Percentiles rank a stretch among this genome's conserved stretches.
phyloP scores from a whole-genome alignment of 192 early-diverging fungal species.

The Entophlyctis luteolus region DNA sequence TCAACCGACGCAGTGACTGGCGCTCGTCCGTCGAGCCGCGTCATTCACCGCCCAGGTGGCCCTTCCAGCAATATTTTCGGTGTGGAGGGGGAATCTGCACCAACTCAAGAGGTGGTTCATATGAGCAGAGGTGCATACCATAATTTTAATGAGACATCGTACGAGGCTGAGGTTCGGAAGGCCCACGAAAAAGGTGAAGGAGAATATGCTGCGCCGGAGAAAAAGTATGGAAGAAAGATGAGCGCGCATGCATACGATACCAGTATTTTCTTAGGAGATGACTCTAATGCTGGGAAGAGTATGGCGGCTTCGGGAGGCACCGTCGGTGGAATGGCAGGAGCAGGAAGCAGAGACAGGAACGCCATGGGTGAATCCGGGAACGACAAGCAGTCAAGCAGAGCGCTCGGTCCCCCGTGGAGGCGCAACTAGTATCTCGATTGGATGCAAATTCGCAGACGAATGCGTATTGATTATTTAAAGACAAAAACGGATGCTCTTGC shows the following conservation, averaged over 20 bases:
- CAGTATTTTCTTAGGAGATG: neutral
- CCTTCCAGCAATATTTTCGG: neutral
- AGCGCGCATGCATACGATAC: constrained; percentile 16
- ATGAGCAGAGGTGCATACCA: constrained; percentile 16
- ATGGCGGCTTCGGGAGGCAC: neutral
- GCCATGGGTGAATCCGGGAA: constrained; percentile 24
- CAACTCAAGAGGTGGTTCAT: neutral
- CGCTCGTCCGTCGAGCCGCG: neutral
- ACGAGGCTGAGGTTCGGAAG: neutral
- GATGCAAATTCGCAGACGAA: no score
- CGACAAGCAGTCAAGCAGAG: constrained; percentile 24
- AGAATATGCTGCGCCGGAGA: neutral
- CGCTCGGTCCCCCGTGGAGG: constrained; percentile 37
- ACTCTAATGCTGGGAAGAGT: neutral
- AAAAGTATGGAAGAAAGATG: constrained; percentile 14
- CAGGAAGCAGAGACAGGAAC: constrained; percentile 28
- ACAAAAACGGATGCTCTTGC: no score
- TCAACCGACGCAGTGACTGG: constrained; percentile 1
- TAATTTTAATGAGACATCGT: constrained; percentile 12
- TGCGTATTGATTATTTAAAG: no score
- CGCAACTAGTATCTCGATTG: constrained; percentile 30
- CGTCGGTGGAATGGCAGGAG: neutral
- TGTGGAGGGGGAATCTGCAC: neutral
- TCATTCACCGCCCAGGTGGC: no score
- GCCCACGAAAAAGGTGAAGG: constrained; percentile 1